phyloP scores from a whole-genome alignment of 2,329 filamentous ascomycete genomes.

The Fusarium sacchari region DNA sequence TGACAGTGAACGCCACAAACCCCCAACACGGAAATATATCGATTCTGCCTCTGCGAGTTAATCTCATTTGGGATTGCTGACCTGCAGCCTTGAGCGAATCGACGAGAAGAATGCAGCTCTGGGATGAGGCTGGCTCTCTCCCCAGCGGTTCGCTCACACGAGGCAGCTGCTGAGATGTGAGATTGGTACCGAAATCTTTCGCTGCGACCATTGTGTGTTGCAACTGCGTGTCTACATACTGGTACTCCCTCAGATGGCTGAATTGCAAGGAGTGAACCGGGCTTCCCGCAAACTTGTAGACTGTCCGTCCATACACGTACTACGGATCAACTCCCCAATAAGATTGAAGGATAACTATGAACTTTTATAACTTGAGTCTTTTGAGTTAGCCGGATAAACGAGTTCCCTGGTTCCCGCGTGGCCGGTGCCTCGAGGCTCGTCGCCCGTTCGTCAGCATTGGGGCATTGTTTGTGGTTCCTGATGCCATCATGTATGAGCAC shows the following conservation, averaged over 20 bases:
- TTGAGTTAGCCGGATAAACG: slow-evolving; percentile 31
- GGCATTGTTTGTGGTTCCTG: slow-evolving; percentile 12
- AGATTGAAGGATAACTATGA: slow-evolving; percentile 8
- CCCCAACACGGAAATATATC: slow-evolving; percentile 18
- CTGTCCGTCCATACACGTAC: background rate
- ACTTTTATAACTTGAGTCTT: slow-evolving; percentile 19
- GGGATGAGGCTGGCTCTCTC: slow-evolving; percentile 19
- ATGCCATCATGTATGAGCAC: slow-evolving; percentile 21
- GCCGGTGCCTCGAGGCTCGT: slow-evolving; percentile 29
- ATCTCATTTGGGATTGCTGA: slow-evolving; percentile 36
- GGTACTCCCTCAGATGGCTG: background rate
- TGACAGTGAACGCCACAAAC: slow-evolving; percentile 11
- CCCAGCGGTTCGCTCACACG: slow-evolving; percentile 14
- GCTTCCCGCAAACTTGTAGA: background rate
- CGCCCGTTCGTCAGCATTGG: slow-evolving; percentile 10
- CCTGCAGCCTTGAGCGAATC: slow-evolving; percentile 27
- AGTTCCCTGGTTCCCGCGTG: slow-evolving; percentile 39
- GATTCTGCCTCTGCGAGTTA: slow-evolving; percentile 12
- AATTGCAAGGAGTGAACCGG: background rate
- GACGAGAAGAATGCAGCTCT: slow-evolving; percentile 15
- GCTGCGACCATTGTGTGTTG: background rate
- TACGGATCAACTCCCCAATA: slow-evolving; percentile 20
- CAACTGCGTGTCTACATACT: background rate
- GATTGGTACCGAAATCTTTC: slow-evolving; percentile 16
- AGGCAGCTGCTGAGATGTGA: slow-evolving; percentile 23